Evolutionary conservation across 148 eudicot species (phyloP).

Genomic region (Heliamphora exappendiculata): DNA sequence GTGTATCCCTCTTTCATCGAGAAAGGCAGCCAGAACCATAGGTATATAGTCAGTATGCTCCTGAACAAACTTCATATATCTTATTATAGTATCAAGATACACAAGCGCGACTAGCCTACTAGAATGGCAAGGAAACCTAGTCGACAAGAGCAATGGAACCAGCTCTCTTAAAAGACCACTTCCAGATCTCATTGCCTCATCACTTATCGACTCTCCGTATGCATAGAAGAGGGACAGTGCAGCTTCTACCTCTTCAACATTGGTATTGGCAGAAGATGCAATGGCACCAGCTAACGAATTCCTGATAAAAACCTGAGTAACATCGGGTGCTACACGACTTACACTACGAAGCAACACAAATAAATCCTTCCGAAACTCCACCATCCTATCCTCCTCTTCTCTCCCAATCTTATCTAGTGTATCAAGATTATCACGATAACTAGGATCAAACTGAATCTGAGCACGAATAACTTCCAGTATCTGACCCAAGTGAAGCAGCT

Average conservation of each 20-base stretch:
- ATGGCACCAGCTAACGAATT: slow-evolving; percentile 65
- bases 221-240: slow-evolving; percentile 83
- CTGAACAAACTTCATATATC: slow-evolving; percentile 74
- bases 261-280: slow-evolving; percentile 54
- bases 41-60: slow-evolving; percentile 73
- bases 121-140: slow-evolving; percentile 82
- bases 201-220: slow-evolving; percentile 79
- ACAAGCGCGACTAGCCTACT: slow-evolving; percentile 85
- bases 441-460: slow-evolving; percentile 73
- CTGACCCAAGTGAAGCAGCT: slow-evolving; percentile 66
- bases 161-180: slow-evolving; percentile 69
- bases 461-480: slow-evolving; percentile 78
- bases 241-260: slow-evolving; percentile 94
- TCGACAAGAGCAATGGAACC: slow-evolving; percentile 80
- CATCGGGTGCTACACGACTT: slow-evolving; percentile 88
- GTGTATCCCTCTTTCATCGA: slow-evolving; percentile 92
- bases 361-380: slow-evolving; percentile 77
- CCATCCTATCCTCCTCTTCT: slow-evolving; percentile 95
- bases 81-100: slow-evolving; percentile 77
- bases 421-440: slow-evolving; percentile 70
- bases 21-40: slow-evolving; percentile 63
- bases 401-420: slow-evolving; percentile 68
- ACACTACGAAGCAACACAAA: slow-evolving; percentile 72
- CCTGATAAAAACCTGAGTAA: slow-evolving; percentile 65
- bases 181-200: slow-evolving; percentile 65